phyloP scores from a whole-genome alignment of 208 protist genomes.

The Trypanosoma avium region DNA sequence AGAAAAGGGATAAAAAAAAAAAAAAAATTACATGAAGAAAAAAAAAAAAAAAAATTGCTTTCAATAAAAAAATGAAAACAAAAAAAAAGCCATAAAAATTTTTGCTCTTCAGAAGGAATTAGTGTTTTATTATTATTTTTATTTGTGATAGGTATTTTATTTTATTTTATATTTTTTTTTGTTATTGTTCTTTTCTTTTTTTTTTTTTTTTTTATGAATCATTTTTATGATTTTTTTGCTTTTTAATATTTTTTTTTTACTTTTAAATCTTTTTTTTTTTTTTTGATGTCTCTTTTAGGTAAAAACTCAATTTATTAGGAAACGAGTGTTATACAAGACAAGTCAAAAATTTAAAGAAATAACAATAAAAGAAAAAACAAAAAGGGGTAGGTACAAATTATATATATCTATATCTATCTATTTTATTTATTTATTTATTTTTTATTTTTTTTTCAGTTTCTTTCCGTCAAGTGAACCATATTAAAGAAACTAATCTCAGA shows the following conservation, averaged over 20 bases:
- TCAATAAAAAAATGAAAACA: background rate
- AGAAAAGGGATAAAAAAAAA: background rate
- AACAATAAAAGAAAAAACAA: too few species aligned
- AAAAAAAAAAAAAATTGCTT: background rate
- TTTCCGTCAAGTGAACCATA: too few species aligned
- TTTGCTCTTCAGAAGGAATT: background rate
- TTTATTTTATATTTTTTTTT: background rate
- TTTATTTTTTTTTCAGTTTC: background rate
- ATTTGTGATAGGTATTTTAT: background rate
- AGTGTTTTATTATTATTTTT: too few species aligned
- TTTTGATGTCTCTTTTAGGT: too few species aligned
- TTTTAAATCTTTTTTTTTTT: too few species aligned
- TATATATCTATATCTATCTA: background rate
- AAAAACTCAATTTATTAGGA: too few species aligned
- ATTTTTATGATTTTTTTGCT: too few species aligned
- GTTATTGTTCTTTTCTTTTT: background rate
- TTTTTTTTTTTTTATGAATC: background rate
- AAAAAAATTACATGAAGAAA: background rate
- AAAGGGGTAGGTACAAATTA: too few species aligned
- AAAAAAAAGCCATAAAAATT: background rate
- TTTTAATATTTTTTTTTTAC: too few species aligned
- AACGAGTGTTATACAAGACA: too few species aligned
- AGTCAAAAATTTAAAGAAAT: too few species aligned
- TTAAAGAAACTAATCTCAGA: too few species aligned
- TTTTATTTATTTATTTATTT: background rate